Conservation (phyloP, 208 protist genomes). For the Vickermania spadyakhi region DNA sequence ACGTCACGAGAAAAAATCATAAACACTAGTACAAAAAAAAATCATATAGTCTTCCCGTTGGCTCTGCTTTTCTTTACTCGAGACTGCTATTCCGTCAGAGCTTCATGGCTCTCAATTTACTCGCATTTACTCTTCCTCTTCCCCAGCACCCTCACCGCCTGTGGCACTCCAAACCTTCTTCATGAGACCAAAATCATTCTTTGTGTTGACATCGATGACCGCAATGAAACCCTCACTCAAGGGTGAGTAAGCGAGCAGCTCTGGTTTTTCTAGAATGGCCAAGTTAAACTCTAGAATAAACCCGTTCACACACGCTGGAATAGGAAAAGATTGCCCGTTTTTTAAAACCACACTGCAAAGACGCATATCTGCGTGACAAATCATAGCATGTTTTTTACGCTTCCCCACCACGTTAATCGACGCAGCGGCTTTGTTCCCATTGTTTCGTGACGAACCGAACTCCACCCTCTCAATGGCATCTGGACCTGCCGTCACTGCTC, state of each 20-base stretch:
- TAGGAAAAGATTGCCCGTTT: slow-evolving; percentile 34
- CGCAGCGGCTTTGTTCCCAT: slow-evolving; percentile 24
- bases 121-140: too few species aligned
- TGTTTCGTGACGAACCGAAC: slow-evolving; percentile 37
- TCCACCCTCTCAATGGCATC: slow-evolving; percentile 13
- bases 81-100: too few species aligned
- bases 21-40: too few species aligned
- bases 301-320: slow-evolving; percentile 73
- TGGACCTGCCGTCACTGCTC: slow-evolving; percentile 10
- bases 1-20: too few species aligned
- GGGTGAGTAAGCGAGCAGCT: slow-evolving; percentile 43
- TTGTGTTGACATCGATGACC: slow-evolving; percentile 54
- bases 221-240: slow-evolving; percentile 64
- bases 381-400: slow-evolving; percentile 74
- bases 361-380: slow-evolving; percentile 72
- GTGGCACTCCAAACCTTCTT: slow-evolving; percentile 54
- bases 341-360: slow-evolving; percentile 49
- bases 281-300: slow-evolving; percentile 77
- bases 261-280: slow-evolving; percentile 33
- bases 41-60: too few species aligned
- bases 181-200: slow-evolving; percentile 32
- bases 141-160: slow-evolving; percentile 48
- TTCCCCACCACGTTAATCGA: slow-evolving; percentile 67
- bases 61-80: too few species aligned
- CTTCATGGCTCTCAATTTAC: too few species aligned